Conservation (phyloP, 495 filamentous ascomycete genomes). For the Tuber microsphaerosporum region DNA sequence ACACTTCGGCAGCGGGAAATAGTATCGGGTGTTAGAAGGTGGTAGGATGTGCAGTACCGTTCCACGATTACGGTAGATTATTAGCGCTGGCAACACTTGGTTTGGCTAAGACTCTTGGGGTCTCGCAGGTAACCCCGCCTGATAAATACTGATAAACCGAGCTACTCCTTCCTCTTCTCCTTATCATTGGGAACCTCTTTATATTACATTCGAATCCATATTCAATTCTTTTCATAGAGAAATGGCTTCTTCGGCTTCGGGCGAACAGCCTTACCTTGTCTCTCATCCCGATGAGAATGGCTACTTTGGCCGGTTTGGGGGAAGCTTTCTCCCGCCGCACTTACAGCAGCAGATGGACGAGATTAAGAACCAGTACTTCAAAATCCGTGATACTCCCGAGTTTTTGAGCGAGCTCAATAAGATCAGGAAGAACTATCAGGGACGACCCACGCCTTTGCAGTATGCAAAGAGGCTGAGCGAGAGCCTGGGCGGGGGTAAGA, state of each 20-base stretch:
- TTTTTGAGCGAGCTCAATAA: conserved; percentile 27
- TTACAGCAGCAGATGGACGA: conserved; percentile 31
- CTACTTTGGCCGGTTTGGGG: conserved; percentile 30
- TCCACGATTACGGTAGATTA: no score
- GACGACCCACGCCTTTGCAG: conserved; percentile 30
- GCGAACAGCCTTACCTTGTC: conserved; percentile 21
- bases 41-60: no score
- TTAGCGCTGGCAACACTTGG: no score
- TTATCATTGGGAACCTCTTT: not conserved
- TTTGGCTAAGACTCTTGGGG: no score
- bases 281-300: conserved; percentile 29
- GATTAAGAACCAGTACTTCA: conserved; percentile 19
- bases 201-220: conserved; percentile 3
- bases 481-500: conserved; percentile 26
- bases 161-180: no score
- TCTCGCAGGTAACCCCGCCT: no score
- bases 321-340: conserved; percentile 26
- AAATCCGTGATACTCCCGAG: conserved; percentile 18
- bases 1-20: no score
- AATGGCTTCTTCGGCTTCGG: conserved; percentile 3
- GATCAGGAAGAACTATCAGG: conserved; percentile 35
- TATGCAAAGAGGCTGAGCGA: conserved; percentile 31
- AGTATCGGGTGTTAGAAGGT: no score
- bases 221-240: not conserved
- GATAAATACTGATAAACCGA: no score